Base-by-base conservation (phyloP, 805 yeast species). In the Nakazawaea ishiwadae region DNA sequence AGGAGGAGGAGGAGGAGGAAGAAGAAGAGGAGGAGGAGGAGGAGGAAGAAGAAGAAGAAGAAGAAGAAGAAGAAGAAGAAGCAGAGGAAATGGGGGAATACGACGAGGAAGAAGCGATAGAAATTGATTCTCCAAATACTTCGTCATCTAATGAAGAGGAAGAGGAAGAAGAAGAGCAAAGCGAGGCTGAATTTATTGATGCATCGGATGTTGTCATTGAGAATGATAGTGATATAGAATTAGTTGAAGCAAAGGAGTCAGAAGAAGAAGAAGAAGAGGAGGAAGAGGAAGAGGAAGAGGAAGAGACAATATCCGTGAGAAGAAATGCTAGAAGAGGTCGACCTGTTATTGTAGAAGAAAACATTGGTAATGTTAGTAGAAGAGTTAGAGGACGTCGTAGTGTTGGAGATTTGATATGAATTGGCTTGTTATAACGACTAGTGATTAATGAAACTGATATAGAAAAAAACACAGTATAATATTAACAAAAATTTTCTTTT, bases 11-110 rank as follows among this genome's bases (percentile, higher is more conserved):
- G 7, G 45, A 41, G 6, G 45, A 46, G 11, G 40, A 38, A 14
- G 19, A 26, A 26, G 45, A 44, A 21, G 40, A 39, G 5, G 26
- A 33, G 5, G 23, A 26, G 7, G 40, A 26, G 4, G 54, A 48
- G 11, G 24, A 24, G 28, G 31, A 42, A 31, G 33, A 33, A 28
- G 30, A 45, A 37, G 21, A 21, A 10, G 51, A 44, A 16, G 42
- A 35, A 2, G 46, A 67, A 63, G 54, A 65, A 62, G 16, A 69
- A 69, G 73, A 58, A 1, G 54, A n/a, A n/a, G n/a, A n/a, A n/a
- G n/a, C n/a, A n/a, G n/a, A n/a, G n/a, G n/a, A n/a, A n/a, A n/a
- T n/a, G n/a, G n/a, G n/a, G n/a, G n/a, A n/a, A n/a, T n/a, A n/a
- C n/a, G n/a, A n/a, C n/a, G n/a, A n/a, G n/a, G n/a, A n/a, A n/a